Percentiles rank a stretch among this genome's conserved stretches.
These are phyloP conservation scores for Lolium rigidum DNA, from an alignment of 176 grass and related monocot species.

Conservation along the genomic window DNA sequence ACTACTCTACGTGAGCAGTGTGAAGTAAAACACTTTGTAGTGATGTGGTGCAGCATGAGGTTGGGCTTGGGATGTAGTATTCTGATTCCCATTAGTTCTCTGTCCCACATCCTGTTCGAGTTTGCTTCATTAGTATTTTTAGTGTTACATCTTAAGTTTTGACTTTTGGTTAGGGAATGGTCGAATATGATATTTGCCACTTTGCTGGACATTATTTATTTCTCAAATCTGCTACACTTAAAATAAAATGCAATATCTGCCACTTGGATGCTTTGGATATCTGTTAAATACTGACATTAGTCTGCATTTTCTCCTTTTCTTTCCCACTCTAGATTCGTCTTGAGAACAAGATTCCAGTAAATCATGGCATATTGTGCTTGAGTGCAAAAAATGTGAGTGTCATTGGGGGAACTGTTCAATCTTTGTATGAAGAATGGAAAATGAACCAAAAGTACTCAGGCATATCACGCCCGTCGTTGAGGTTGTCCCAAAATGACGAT, in stretches of 20 bases:
- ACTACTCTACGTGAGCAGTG: background rate
- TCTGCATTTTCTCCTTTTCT: background rate
- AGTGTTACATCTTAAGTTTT: conserved; percentile 3
- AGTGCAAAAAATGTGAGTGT: conserved; percentile 62
- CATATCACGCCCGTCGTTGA: conserved; percentile 61
- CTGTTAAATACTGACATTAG: background rate
- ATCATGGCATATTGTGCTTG: conserved; percentile 79
- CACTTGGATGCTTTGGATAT: background rate
- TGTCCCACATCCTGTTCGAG: background rate
- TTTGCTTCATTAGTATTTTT: background rate
- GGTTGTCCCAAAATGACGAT: conserved; percentile 69
- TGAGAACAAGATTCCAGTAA: conserved; percentile 73
- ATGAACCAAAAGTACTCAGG: conserved; percentile 88
- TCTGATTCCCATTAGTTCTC: conserved; percentile 10
- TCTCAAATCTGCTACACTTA: background rate
- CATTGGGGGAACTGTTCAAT: conserved; percentile 75
- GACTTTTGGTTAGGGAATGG: background rate
- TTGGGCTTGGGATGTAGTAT: background rate
- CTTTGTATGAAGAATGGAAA: conserved; percentile 82
- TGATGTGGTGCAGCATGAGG: background rate
- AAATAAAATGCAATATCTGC: background rate
- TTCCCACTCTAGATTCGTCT: conserved; percentile 56
- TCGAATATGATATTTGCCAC: background rate
- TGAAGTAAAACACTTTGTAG: background rate
- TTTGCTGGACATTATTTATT: conserved; percentile 6